phyloP scores from a whole-genome alignment of 2,329 filamentous ascomycete genomes.

The Ophiocordyceps camponoti-leonardi region DNA sequence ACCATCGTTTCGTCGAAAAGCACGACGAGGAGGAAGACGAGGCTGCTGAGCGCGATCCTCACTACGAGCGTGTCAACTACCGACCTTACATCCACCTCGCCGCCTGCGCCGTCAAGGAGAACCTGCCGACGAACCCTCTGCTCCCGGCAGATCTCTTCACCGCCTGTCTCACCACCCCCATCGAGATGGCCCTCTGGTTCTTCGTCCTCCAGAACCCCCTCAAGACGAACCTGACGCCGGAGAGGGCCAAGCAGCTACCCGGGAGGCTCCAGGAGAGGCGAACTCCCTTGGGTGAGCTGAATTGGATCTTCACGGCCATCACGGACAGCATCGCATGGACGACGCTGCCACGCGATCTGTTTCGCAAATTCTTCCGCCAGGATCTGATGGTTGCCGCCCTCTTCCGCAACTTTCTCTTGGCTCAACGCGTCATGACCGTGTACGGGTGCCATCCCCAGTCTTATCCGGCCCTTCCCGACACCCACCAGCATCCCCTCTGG shows the following conservation, averaged over 20 bases:
- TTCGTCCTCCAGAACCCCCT: conserved; percentile 87
- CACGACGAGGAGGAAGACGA: conserved; percentile 82
- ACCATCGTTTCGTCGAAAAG: conserved; percentile 86
- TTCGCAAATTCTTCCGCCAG: conserved; percentile 93
- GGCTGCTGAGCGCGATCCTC: conserved; percentile 56
- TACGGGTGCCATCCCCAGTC: conserved; percentile 94
- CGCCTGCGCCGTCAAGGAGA: conserved; percentile 79
- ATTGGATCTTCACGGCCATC: conserved; percentile 99
- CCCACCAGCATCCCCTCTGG: conserved; percentile 89
- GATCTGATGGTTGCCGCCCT: conserved; percentile 98
- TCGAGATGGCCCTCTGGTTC: conserved; percentile 92
- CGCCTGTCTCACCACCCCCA: conserved; percentile 87
- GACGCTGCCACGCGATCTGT: conserved; percentile 71
- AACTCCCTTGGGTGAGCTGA: conserved; percentile 87
- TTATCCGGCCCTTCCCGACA: conserved; percentile 81
- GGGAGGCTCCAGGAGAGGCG: conserved; percentile 82
- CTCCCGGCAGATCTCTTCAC: conserved; percentile 93
- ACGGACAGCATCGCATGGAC: conserved; percentile 99
- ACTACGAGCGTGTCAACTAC: conserved; percentile 60
- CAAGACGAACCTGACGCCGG: conserved; percentile 51
- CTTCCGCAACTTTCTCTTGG: conserved; percentile 88
- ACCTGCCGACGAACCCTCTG: conserved; percentile 83
- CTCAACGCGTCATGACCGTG: conserved; percentile 87
- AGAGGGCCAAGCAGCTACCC: conserved; percentile 75
- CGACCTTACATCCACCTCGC: conserved; percentile 72